These are phyloP conservation scores for Russula emetica DNA, from an alignment of 768 basidiomycete species.

Conservation along the genomic window DNA sequence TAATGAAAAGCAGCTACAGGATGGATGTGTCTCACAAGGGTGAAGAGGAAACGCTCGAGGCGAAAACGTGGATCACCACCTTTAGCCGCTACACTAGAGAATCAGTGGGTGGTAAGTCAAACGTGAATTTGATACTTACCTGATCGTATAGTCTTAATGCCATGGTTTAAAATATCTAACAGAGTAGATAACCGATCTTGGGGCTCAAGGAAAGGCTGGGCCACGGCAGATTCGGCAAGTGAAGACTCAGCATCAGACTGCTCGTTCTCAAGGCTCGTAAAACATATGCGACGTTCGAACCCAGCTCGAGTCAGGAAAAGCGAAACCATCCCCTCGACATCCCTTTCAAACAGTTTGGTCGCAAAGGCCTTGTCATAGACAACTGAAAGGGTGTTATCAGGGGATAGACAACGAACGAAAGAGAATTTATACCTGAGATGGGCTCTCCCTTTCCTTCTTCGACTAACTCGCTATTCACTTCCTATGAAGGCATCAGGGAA, in stretches of 20 bases:
- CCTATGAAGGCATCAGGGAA: not conserved
- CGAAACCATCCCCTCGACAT: constrained; percentile 25
- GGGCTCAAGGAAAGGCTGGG: constrained; percentile 28
- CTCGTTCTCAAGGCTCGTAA: constrained; percentile 8
- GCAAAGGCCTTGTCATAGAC: constrained; percentile 24
- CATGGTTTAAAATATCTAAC: constrained; percentile 39
- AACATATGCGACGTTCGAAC: constrained; percentile 23
- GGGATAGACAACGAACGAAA: not conserved
- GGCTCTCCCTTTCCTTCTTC: constrained; percentile 22
- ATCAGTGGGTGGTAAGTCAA: not conserved
- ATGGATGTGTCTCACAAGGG: constrained; percentile 59
- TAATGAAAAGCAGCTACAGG: constrained; percentile 3
- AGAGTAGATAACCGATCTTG: constrained; percentile 50
- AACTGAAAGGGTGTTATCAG: constrained; percentile 2
- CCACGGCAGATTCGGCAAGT: constrained; percentile 28
- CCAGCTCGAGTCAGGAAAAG: constrained; percentile 26
- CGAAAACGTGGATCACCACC: constrained; percentile 71
- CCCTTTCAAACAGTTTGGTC: constrained; percentile 24
- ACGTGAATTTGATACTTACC: constrained; percentile 1
- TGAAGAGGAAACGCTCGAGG: constrained; percentile 78
- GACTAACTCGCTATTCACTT: constrained; percentile 15
- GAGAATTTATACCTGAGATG: constrained; percentile 13
- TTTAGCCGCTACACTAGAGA: constrained; percentile 45
- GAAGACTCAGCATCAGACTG: not conserved
- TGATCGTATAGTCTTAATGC: constrained; percentile 18